Percentiles rank a stretch among this genome's conserved stretches.
Conservation (phyloP, 73 alveolate species). For the Paramecium tetraurelia region DNA sequence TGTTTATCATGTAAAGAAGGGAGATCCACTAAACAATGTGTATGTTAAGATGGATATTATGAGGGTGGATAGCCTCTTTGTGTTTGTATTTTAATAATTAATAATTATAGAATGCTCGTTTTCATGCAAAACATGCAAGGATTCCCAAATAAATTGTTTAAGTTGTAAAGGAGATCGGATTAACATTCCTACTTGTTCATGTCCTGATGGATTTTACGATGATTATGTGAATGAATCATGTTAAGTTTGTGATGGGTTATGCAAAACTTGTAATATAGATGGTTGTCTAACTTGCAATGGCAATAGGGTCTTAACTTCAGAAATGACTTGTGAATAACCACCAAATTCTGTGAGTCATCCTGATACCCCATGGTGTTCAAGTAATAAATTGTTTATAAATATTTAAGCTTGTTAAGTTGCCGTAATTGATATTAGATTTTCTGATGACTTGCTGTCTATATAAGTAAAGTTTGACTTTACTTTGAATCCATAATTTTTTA, state of each 20-base stretch:
- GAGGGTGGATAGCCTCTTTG: not conserved
- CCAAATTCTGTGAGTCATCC: not conserved
- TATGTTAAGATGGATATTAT: not conserved
- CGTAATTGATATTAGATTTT: not conserved
- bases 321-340: not conserved
- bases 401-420: not conserved
- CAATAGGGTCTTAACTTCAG: not conserved
- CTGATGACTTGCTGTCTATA: not conserved
- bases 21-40: not conserved
- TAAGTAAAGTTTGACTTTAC: not conserved
- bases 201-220: not conserved
- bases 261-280: not conserved
- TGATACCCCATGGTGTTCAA: not conserved
- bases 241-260: not conserved
- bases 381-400: not conserved
- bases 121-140: not conserved
- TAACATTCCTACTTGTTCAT: not conserved
- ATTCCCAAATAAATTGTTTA: not conserved
- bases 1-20: not conserved
- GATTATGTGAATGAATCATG: not conserved
- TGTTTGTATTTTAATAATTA: not conserved
- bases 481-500: not conserved
- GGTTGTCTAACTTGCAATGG: not conserved
- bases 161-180: slow-evolving; percentile 4
- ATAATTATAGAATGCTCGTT: not conserved